A percentile compares a stretch with the other conserved stretches of the same genome.
Conservation (phyloP, 148 eudicot species). For the Silene latifolia region DNA sequence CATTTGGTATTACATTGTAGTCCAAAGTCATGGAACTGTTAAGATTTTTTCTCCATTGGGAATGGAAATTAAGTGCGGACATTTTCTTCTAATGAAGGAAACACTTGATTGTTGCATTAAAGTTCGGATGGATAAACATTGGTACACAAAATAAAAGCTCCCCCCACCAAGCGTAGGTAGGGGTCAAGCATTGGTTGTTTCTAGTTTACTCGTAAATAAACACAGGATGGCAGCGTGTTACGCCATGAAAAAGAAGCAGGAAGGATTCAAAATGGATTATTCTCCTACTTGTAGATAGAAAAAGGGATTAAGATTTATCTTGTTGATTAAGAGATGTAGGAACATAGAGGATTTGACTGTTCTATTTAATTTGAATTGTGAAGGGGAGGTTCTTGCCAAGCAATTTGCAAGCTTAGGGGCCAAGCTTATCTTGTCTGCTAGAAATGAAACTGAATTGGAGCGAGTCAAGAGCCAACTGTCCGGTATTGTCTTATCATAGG, state of each 20-base stretch:
- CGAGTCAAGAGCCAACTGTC: slow-evolving; percentile 69
- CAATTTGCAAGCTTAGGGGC: slow-evolving; percentile 90
- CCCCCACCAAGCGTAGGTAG: background rate
- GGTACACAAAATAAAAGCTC: background rate
- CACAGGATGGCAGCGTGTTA: background rate
- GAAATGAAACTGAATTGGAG: slow-evolving; percentile 78
- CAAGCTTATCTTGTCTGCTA: slow-evolving; percentile 82
- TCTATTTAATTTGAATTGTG: slow-evolving; percentile 17
- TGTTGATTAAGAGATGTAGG: background rate
- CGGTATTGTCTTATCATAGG: slow-evolving; percentile 36
- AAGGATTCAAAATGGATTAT: too few relatives aligned
- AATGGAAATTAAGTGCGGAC: background rate
- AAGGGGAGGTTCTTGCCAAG: slow-evolving; percentile 87
- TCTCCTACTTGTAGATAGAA: too few relatives aligned
- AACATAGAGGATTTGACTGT: background rate
- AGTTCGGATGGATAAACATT: background rate
- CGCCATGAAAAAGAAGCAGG: background rate
- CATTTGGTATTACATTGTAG: background rate
- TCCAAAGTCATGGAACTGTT: background rate
- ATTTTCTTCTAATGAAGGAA: background rate
- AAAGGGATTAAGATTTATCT: background rate
- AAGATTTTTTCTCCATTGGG: background rate
- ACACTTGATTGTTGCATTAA: too few relatives aligned
- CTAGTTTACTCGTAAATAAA: background rate
- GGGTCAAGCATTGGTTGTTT: background rate